Evolutionary conservation across 306 rosid species (phyloP), one percentile per base, ranked within the genome.

Genomic region (Rubus parviflorus): DNA sequence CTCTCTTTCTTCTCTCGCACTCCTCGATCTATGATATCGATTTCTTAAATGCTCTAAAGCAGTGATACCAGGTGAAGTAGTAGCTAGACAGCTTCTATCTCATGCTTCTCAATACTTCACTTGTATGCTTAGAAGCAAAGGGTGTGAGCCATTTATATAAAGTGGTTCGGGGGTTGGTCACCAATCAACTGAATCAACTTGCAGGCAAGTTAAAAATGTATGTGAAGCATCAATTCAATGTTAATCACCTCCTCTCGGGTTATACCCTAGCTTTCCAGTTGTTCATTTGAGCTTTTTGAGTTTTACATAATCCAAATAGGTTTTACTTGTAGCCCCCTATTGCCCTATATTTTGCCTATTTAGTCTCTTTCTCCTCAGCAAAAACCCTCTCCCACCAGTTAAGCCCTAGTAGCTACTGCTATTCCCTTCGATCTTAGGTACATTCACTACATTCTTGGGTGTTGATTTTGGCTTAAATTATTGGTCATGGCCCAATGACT

Each of bases 191-290:
- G n/a, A 72, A 3, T 73, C 57, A 71, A 75, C 67, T 83, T 83
- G 73, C 83, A 78, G 12, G 77, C 82, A 64, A 48, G 62, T 20
- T 56, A n/a, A 69, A 58, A 63, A 9, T n/a, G n/a, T n/a, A 47
- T 74, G 77, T 42, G 68, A 81, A 65, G 22, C 77, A 66, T 65
- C 56, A 9, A 6, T 8, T 49, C 4, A 77, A 23, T 68, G 66
- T 43, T 62, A 49, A 82, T 30, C 42, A 6, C 38, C 12, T 0
- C 51, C 71, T 43, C 79, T 79, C 66, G 30, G 52, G 51, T 20
- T 25, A 35, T 30, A 30, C 30, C n/a, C 14, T 57, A 22, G 20
- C 78, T 86, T 86, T 86, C 89, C 91, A 85, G 86, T 84, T 88
- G 90, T 84, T 82, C 67, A 66, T 57, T 83, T 77, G 54, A 56